Evolutionary conservation across 768 basidiomycete genomes (phyloP), one percentile per base, ranked within the genome.

Genomic region (Gymnopilus dilepis): DNA sequence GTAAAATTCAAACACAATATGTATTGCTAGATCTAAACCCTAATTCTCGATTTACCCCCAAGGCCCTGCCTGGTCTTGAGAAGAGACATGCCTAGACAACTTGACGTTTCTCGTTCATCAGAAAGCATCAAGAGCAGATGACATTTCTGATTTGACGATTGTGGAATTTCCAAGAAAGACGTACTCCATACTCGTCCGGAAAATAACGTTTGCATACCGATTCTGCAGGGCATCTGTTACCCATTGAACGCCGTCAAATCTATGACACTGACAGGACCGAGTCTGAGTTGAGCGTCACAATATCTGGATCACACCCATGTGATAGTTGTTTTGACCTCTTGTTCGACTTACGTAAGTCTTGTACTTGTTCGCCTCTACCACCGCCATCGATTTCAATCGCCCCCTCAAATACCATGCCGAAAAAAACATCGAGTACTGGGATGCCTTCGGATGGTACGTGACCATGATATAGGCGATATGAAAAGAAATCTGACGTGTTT

Each of bases 11-110:
- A 34, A 34, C 42, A 22, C 26, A 30, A 54, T 28, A 63, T 67
- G 64, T 67, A 67, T 63, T 65, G 56, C 47, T 67, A 67, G 58
- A 42, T 61, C 19, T 54, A 63, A 26, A 55, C 47, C 56, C 48
- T 56, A 56, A 54, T 54, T 62, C 28, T n/a, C 54, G 52, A 54
- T 47, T 22, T 45, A 24, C 38, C 55, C 40, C 37, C 51, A 54
- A 22, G 15, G 19, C 21, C 22, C 24, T 41, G 26, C 24, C 42
- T 38, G 3, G 21, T 9, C 28, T 50, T 50, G 4, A 31, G 19
- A 6, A 13, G 22, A 26, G 26, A n/a, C 47, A 9, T 37, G 34
- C 34, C 34, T 15, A n/a, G n/a, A n/a, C n/a, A n/a, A n/a, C n/a
- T n/a, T n/a, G n/a, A n/a, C n/a, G n/a, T n/a, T n/a, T n/a, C n/a